phyloP scores from a whole-genome alignment of 2,329 filamentous ascomycete species.

The Helotiales sp. region DNA sequence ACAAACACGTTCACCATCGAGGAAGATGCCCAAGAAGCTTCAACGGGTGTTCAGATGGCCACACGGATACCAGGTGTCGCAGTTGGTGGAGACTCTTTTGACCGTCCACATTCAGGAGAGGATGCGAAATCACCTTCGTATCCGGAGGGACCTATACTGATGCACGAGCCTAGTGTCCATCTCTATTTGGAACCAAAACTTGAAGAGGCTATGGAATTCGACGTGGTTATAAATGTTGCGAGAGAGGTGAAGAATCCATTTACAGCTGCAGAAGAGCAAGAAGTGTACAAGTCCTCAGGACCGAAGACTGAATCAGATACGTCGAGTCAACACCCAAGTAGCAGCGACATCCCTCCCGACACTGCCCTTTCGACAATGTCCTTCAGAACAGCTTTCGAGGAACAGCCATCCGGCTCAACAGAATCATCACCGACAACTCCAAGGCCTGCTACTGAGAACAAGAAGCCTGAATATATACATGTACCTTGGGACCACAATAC shows the following conservation, averaged over 20 bases:
- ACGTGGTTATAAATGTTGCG: slow-evolving; percentile 83
- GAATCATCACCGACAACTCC: slow-evolving; percentile 53
- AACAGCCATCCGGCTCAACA: slow-evolving; percentile 39
- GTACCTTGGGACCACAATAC: slow-evolving; percentile 89
- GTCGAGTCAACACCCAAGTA: slow-evolving; percentile 4
- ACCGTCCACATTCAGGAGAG: slow-evolving; percentile 71
- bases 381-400: slow-evolving; percentile 63
- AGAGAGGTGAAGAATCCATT: slow-evolving; percentile 81
- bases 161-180: slow-evolving; percentile 76
- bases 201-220: slow-evolving; percentile 74
- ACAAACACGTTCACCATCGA: slow-evolving; percentile 32
- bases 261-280: slow-evolving; percentile 38
- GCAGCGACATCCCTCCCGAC: slow-evolving; percentile 38
- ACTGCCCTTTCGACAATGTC: slow-evolving; percentile 59
- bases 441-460: slow-evolving; percentile 48
- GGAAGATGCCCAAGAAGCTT: slow-evolving; percentile 45
- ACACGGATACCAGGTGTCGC: slow-evolving; percentile 48
- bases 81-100: slow-evolving; percentile 60
- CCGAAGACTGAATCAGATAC: slow-evolving; percentile 31
- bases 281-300: slow-evolving; percentile 29
- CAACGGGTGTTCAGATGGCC: slow-evolving; percentile 62
- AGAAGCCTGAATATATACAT: slow-evolving; percentile 78
- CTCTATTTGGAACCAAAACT: slow-evolving; percentile 79
- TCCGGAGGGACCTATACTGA: slow-evolving; percentile 77
- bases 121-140: slow-evolving; percentile 82